These are phyloP conservation scores for Pseudopediastrum boryanum DNA, from an alignment of 139 green algal genomes.

Conservation along the genomic window DNA sequence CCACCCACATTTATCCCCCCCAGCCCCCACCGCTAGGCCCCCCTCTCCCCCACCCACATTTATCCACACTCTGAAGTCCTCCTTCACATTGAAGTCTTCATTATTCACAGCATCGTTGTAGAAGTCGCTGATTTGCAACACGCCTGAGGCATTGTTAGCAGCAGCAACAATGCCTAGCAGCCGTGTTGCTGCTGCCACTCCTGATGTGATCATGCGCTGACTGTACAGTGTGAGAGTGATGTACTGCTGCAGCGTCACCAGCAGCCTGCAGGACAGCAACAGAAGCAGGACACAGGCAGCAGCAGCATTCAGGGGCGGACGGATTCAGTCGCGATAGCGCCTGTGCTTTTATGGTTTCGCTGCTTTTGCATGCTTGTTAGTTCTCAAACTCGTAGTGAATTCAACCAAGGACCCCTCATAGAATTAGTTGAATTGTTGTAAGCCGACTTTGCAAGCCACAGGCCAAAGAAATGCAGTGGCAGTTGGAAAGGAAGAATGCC, in stretches of 20 bases:
- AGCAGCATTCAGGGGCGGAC: neutral
- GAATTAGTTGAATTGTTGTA: too few species aligned
- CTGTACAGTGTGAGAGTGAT: constrained; percentile 71
- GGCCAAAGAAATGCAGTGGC: too few species aligned
- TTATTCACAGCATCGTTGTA: constrained; percentile 84
- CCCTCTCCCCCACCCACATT: too few species aligned
- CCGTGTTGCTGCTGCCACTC: constrained; percentile 44
- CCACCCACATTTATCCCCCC: too few species aligned
- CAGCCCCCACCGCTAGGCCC: too few species aligned
- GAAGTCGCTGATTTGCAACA: constrained; percentile 56
- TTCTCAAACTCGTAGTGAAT: too few species aligned
- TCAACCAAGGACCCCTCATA: too few species aligned
- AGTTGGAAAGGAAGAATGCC: too few species aligned
- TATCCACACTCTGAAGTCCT: constrained; percentile 74
- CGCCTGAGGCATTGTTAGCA: constrained; percentile 52
- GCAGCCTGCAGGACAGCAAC: constrained; percentile 20
- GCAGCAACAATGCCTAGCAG: constrained; percentile 59
- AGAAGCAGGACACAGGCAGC: neutral
- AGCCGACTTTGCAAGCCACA: too few species aligned
- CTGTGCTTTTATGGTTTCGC: too few species aligned
- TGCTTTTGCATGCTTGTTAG: too few species aligned
- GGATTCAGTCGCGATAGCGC: too few species aligned
- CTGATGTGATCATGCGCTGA: constrained; percentile 47
- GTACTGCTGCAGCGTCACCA: constrained; percentile 62
- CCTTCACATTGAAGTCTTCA: constrained; percentile 79